Base-by-base conservation (phyloP, 2,329 filamentous ascomycete species). In the Coniochaeta sp. region DNA sequence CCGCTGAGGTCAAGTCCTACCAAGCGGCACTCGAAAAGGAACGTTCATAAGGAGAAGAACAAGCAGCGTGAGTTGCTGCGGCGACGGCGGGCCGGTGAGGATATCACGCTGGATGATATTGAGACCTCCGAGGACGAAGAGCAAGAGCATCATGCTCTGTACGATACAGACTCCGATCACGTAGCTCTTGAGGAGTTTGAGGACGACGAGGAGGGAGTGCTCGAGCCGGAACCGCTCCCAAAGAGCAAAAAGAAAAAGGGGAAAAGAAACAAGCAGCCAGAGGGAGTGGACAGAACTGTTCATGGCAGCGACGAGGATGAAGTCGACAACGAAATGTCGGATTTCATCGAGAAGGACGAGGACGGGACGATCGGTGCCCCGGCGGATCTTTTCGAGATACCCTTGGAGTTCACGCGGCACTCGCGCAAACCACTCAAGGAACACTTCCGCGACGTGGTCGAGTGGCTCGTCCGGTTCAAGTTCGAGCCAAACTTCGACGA, bases 381-480 rank as follows among this genome's bases (percentile, higher is more conserved):
- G 1, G 74, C 79, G 10, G 72, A 75, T 6, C 61, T 69, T 55
- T 69, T 77, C 12, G 77, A 79, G 3, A 84, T 91, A 2, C 90
- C 90, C 0, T 76, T 93, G 1, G 77, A 89, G 65, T 91, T 91
- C 70, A 89, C 86, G 0, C 74, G 80, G 3, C 81, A 88, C 60
- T 81, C 84, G 0, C 85, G 86, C 63, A 86, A 87, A 65, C 88
- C 88, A 57, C 76, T 87, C 0, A 87, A 86, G 64, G 86, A 90
- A 42, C 84, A 92, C 57, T 93, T 93, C 75, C 83, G 82, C 55
- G 85, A 87, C 66, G 88, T 85, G 0, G 79, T 93, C 1, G 89
- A 91, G 69, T 93, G 89, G 89, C 88, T 93, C 74, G 86, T 93
- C 2, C 89, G 91, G 67, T 89, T 89, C 69, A 87, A 88, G 65